Percentiles rank a stretch among this genome's conserved stretches.
Conservation (phyloP, 2,329 filamentous ascomycete genomes). For the Chlorencoelia australis region DNA sequence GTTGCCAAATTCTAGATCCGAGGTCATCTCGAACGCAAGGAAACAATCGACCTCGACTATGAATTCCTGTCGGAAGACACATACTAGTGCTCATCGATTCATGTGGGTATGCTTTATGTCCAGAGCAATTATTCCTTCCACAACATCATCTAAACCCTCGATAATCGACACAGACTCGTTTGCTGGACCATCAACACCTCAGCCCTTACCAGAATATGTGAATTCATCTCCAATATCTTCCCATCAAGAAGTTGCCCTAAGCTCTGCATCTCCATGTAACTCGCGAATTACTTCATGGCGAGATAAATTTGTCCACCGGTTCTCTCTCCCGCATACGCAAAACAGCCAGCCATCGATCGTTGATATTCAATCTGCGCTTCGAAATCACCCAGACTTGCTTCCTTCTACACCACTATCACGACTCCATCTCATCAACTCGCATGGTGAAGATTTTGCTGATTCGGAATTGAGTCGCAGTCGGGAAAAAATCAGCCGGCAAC, state of each 20-base stretch:
- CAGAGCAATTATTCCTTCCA: constrained; percentile 6
- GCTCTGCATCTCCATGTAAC: background rate
- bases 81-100: constrained; percentile 19
- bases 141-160: constrained; percentile 14
- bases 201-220: constrained; percentile 9
- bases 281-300: constrained; percentile 15
- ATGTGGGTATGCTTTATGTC: constrained; percentile 22
- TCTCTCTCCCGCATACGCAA: constrained; percentile 13
- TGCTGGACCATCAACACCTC: constrained; percentile 13
- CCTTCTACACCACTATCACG: constrained; percentile 13
- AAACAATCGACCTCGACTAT: constrained; percentile 14
- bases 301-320: constrained; percentile 14
- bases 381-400: too few species aligned
- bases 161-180: constrained; percentile 16
- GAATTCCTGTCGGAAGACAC: constrained; percentile 9
- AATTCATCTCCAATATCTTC: constrained; percentile 1
- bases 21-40: constrained; percentile 5
- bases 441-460: constrained; percentile 23
- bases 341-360: constrained; percentile 14
- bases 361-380: too few species aligned
- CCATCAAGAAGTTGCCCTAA: background rate
- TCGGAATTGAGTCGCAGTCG: constrained; percentile 33
- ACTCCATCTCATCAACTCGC: constrained; percentile 19
- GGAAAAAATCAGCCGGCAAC: constrained; percentile 52
- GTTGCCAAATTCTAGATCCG: constrained; percentile 16